phyloP scores from a whole-genome alignment of 192 early-diverging fungal genomes.

The Gamsiella multidivaricata region DNA sequence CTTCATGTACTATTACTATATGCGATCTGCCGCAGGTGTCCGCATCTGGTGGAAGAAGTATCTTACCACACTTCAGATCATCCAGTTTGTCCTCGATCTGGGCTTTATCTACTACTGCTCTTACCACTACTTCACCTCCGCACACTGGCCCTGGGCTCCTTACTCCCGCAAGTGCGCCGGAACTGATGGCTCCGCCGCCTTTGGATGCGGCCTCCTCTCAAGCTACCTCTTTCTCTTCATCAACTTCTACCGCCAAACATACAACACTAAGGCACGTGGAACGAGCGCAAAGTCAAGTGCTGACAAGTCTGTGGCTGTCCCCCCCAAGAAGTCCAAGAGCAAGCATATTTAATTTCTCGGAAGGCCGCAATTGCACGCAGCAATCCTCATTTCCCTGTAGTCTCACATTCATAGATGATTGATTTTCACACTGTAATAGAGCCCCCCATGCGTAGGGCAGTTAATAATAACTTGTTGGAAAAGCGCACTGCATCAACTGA shows the following conservation, averaged over 20 bases:
- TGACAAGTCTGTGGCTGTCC: constrained; percentile 17
- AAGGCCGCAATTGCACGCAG: too few species aligned
- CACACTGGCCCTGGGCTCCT: constrained; percentile 68
- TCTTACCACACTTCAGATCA: constrained; percentile 88
- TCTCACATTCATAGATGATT: too few species aligned
- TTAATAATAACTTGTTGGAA: too few species aligned
- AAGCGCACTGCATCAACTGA: too few species aligned
- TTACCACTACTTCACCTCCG: constrained; percentile 76
- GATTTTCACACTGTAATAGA: too few species aligned
- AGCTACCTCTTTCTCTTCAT: constrained; percentile 87
- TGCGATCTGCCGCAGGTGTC: constrained; percentile 75
- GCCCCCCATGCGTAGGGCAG: too few species aligned
- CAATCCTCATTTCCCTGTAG: too few species aligned
- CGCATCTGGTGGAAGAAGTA: constrained; percentile 93
- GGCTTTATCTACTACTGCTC: constrained; percentile 85
- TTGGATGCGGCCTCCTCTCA: constrained; percentile 80
- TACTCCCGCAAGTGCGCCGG: constrained; percentile 76
- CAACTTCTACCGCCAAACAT: constrained; percentile 86
- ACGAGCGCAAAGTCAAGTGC: constrained; percentile 12
- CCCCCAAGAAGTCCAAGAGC: constrained; percentile 26
- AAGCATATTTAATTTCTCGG: constrained; percentile 25
- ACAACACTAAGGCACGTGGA: constrained; percentile 56
- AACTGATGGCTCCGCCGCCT: constrained; percentile 75
- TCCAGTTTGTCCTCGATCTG: constrained; percentile 88
- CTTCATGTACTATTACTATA: constrained; percentile 90